Evolutionary conservation across 73 alveolate genomes (phyloP), one percentile per base, ranked within the genome.

Genomic region (Tetrahymena thermophila): DNA sequence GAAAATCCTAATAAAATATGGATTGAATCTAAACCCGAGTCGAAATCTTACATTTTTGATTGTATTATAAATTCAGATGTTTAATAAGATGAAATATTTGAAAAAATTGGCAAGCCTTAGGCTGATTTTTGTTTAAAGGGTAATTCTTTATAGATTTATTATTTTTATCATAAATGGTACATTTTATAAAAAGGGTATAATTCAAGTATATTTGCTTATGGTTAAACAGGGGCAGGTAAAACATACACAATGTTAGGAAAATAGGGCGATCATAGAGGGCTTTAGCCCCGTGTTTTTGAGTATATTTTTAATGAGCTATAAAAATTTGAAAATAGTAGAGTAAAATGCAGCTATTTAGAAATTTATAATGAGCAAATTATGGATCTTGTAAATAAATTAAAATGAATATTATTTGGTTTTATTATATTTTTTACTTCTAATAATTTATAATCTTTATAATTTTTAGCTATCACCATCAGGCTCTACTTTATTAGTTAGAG

Each of bases 221-320:
- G 99, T 28, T 98, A 99, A 96, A 99, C 99, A 16, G 99, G 99
- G 21, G 98, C 99, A 40, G 99, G 99, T 4, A 99, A 99, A 94
- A 99, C 99, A 34, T 99, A 96, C 97, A 99, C 99, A 9, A 98
- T 99, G 95, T 97, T 98, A 85, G 99, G 99, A 15, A 97, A 84
- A 19, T 97, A 93, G 31, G 95, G 93, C 10, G 94, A 43, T 34
- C 94, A 96, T 50, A 35, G 98, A 83, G 99, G 99, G 16, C 93
- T 97, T 34, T 95, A 98, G 97, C 99, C 97, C n/a, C 85, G 99
- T 25, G 96, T 97, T 43, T 97, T 98, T 83, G 98, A 97, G 93
- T 93, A 96, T 93, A 95, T 97, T 19, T 97, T 97, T 85, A 84
- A 85, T 37, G 83, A 96, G 95, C 94, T 98, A 31, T 40, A 96